phyloP scores from a whole-genome alignment of 257 asterid genomes.

The Solanum chiquidenum region DNA sequence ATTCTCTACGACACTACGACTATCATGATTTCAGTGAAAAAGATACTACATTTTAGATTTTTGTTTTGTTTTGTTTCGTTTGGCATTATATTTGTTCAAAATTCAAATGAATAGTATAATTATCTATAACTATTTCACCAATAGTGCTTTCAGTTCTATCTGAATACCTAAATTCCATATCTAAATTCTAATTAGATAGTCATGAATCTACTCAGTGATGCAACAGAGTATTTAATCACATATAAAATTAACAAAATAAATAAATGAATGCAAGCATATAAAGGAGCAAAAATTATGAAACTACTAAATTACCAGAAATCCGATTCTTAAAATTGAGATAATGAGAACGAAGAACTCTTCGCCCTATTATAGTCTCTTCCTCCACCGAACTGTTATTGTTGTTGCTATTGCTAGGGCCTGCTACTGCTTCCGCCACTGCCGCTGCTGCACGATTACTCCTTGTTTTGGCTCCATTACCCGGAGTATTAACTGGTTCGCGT shows the following conservation, averaged over 20 bases:
- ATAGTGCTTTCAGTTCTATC: not conserved
- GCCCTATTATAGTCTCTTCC: slow-evolving; percentile 1
- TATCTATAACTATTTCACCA: not conserved
- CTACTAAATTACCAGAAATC: slow-evolving; percentile 16
- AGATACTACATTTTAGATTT: not conserved
- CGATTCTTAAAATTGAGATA: slow-evolving; percentile 26
- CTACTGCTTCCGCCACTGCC: not conserved
- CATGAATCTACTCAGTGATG: not conserved
- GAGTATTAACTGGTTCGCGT: slow-evolving; percentile 6
- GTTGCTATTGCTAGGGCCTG: not conserved
- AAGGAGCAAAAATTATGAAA: not conserved
- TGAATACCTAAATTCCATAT: not conserved
- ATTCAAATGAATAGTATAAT: not conserved
- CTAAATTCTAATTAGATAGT: not conserved
- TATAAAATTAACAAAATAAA: not conserved
- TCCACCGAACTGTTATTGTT: not conserved
- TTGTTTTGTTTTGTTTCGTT: not conserved
- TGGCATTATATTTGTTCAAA: not conserved
- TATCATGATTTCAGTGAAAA: not conserved
- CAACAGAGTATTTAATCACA: not conserved
- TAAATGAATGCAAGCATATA: not conserved
- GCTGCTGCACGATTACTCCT: not conserved
- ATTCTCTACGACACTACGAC: not conserved
- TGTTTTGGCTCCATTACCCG: not conserved
- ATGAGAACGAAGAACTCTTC: slow-evolving; percentile 33